These are phyloP conservation scores for Aspergillus persii DNA, from an alignment of 2,329 filamentous ascomycete species.

Conservation along the genomic window DNA sequence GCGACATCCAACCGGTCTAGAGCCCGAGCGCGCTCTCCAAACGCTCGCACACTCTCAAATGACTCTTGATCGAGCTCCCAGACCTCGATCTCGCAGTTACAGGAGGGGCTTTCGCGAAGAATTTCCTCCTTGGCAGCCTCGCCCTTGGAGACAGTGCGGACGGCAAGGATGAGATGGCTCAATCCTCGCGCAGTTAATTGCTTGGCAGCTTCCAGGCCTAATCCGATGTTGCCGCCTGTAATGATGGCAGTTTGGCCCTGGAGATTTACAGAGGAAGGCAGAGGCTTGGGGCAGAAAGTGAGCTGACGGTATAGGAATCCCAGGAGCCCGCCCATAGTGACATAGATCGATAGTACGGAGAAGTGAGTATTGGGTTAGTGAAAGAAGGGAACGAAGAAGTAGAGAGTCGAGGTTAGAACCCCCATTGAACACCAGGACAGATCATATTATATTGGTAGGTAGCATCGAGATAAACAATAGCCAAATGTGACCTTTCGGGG, in stretches of 20 bases:
- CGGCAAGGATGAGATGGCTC: slow-evolving; percentile 38
- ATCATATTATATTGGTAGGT: too few species aligned
- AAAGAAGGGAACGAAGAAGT: too few species aligned
- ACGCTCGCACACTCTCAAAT: slow-evolving; percentile 30
- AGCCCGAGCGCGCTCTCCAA: slow-evolving; percentile 25
- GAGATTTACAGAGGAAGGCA: background rate
- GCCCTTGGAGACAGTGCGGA: slow-evolving; percentile 34
- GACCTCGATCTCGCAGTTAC: slow-evolving; percentile 11
- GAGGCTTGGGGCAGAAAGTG: background rate
- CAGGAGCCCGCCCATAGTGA: background rate
- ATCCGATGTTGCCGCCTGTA: slow-evolving; percentile 41
- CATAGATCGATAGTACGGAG: too few species aligned
- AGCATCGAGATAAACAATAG: too few species aligned
- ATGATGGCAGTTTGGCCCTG: slow-evolving; percentile 28
- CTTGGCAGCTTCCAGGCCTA: slow-evolving; percentile 40
- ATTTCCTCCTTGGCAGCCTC: slow-evolving; percentile 40
- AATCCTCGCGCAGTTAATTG: slow-evolving; percentile 35
- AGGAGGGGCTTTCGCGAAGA: slow-evolving; percentile 12
- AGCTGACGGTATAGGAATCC: slow-evolving; percentile 1
- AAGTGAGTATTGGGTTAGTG: too few species aligned
- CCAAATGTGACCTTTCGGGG: too few species aligned
- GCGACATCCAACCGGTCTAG: slow-evolving; percentile 35
- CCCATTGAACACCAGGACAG: too few species aligned
- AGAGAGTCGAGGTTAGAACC: too few species aligned
- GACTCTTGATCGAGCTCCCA: slow-evolving; percentile 31